Conservation (phyloP, 371 early-diverging fungal genomes). For the Zancudomyces culisetae region DNA sequence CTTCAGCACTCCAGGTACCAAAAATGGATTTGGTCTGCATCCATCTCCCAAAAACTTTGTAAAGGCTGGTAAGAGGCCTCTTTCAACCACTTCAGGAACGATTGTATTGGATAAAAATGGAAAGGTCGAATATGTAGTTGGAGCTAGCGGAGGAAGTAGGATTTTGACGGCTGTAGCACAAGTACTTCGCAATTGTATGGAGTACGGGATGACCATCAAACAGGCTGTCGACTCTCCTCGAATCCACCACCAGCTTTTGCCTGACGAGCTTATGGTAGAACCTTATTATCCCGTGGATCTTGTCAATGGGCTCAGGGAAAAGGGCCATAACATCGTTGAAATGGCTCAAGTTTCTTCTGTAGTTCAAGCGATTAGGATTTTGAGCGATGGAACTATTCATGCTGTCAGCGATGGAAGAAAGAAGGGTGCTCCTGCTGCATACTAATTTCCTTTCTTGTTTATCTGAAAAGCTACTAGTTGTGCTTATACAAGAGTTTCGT, state of each 20-base stretch:
- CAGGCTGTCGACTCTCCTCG: slow-evolving; percentile 64
- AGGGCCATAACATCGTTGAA: slow-evolving; percentile 12
- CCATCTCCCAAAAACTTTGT: slow-evolving; percentile 68
- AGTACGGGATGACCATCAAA: slow-evolving; percentile 40
- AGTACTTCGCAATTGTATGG: slow-evolving; percentile 56
- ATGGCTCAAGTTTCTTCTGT: slow-evolving; percentile 18
- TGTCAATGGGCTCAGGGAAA: slow-evolving; percentile 8
- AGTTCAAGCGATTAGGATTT: slow-evolving; percentile 27
- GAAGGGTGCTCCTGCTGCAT: slow-evolving; percentile 32
- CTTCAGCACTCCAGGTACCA: slow-evolving; percentile 72
- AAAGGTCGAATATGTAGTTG: slow-evolving; percentile 53
- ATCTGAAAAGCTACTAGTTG: too few species aligned
- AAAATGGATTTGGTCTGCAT: slow-evolving; percentile 67
- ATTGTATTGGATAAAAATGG: slow-evolving; percentile 55
- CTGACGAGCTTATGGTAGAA: slow-evolving; percentile 35
- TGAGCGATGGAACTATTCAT: slow-evolving; percentile 19
- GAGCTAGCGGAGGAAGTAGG: slow-evolving; percentile 89
- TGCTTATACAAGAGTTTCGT: too few species aligned
- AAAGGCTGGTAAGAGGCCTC: slow-evolving; percentile 76
- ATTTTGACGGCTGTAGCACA: slow-evolving; percentile 76
- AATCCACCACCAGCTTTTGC: slow-evolving; percentile 85
- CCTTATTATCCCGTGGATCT: slow-evolving; percentile 13
- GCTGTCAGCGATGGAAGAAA: slow-evolving; percentile 35
- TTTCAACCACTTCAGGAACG: slow-evolving; percentile 74
- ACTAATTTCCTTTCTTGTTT: slow-evolving; percentile 8